These are phyloP conservation scores for Annulohypoxylon truncatum DNA, from an alignment of 2,329 filamentous ascomycete genomes.

Conservation along the genomic window DNA sequence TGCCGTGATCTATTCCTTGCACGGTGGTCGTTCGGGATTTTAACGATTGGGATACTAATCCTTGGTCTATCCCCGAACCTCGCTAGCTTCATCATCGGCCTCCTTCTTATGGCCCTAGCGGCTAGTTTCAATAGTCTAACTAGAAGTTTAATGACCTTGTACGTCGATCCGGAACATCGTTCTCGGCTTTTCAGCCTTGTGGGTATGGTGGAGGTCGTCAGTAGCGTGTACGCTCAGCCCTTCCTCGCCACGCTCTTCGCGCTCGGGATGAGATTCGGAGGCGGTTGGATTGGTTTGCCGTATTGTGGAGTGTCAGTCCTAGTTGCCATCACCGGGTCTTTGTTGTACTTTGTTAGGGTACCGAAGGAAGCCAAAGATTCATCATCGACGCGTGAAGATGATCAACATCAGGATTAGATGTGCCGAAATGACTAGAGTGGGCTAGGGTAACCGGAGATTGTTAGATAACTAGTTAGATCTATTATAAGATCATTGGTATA, in stretches of 20 bases:
- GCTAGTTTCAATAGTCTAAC: conserved; percentile 46
- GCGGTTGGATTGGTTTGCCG: conserved; percentile 49
- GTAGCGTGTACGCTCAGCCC: conserved; percentile 46
- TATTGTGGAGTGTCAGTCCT: conserved; percentile 46
- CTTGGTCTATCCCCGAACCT: conserved; percentile 46
- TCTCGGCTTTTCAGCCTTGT: conserved; percentile 50
- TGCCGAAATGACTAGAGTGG: not conserved
- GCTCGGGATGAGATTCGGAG: conserved; percentile 46
- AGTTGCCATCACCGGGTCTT: conserved; percentile 25
- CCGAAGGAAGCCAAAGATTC: conserved; percentile 24
- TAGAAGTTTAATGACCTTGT: conserved; percentile 48
- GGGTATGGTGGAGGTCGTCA: conserved; percentile 48
- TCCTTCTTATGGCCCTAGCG: conserved; percentile 47
- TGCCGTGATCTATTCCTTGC: conserved; percentile 47
- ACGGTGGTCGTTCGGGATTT: conserved; percentile 44
- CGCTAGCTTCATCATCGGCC: conserved; percentile 45
- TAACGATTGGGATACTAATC: conserved; percentile 42
- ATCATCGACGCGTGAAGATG: conserved; percentile 5
- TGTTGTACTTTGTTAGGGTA: conserved; percentile 44
- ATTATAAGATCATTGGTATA: not conserved
- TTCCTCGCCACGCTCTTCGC: conserved; percentile 49
- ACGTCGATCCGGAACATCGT: conserved; percentile 47
- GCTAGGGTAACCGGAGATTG: not conserved
- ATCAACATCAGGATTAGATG: conserved; percentile 10
- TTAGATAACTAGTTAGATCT: not conserved